These are phyloP conservation scores for Moesziomyces sp. DNA, from an alignment of 1,284 basidiomycete species.

Conservation along the genomic window DNA sequence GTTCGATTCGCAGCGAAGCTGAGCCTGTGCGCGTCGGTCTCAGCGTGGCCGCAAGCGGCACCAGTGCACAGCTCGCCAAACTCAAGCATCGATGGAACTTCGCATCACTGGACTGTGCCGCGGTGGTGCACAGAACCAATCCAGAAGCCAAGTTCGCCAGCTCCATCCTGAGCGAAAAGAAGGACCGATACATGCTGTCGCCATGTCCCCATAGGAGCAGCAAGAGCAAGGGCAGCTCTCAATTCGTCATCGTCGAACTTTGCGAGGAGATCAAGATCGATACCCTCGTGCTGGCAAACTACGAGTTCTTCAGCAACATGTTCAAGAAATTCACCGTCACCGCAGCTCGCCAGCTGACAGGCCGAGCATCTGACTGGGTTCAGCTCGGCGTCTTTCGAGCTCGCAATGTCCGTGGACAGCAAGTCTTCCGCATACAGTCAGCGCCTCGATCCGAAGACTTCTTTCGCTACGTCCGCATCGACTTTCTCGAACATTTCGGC, in stretches of 20 bases:
- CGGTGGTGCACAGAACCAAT: constrained; percentile 86
- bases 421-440: constrained; percentile 69
- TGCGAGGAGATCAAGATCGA: constrained; percentile 98
- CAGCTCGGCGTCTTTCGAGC: constrained; percentile 79
- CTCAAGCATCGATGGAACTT: constrained; percentile 80
- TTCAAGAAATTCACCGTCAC: constrained; percentile 91
- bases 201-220: constrained; percentile 75
- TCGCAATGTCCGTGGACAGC: constrained; percentile 89
- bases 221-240: constrained; percentile 64
- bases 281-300: constrained; percentile 93
- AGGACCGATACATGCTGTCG: constrained; percentile 96
- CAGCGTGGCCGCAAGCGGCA: constrained; percentile 40
- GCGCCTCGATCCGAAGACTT: constrained; percentile 46
- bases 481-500: constrained; percentile 93
- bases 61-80: constrained; percentile 41
- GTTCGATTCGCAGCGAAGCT: background rate
- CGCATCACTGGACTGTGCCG: constrained; percentile 90
- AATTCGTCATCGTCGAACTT: constrained; percentile 92
- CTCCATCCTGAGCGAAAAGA: constrained; percentile 86
- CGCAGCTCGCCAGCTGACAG: constrained; percentile 80
- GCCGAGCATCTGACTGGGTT: constrained; percentile 74
- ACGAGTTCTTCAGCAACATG: constrained; percentile 97
- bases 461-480: constrained; percentile 86
- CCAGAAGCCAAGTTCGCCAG: constrained; percentile 83
- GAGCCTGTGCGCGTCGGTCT: constrained; percentile 6